A percentile compares a stretch with the other conserved stretches of the same genome.
Conservation (phyloP, 306 rosid genomes). For the Corylus americana region DNA sequence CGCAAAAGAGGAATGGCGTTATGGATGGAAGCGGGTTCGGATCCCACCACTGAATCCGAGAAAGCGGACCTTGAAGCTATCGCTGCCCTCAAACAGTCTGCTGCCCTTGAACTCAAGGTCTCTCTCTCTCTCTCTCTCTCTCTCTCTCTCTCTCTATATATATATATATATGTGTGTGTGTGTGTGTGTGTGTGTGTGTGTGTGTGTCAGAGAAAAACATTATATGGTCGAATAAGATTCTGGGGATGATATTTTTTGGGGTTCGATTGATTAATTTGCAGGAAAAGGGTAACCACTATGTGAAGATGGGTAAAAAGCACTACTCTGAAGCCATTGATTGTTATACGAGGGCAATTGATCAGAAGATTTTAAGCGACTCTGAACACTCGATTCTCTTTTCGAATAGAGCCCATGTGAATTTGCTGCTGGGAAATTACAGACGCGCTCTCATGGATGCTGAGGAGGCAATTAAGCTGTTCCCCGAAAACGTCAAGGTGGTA, state of each 20-base stretch:
- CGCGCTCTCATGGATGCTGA: constrained; percentile 81
- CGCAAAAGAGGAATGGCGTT: constrained; percentile 58
- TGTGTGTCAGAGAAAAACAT: neutral
- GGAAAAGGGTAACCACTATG: constrained; percentile 87
- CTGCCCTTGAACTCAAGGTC: constrained; percentile 82
- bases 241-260: neutral
- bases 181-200: too few relatives aligned
- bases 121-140: constrained; percentile 12
- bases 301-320: constrained; percentile 78
- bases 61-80: constrained; percentile 95
- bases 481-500: constrained; percentile 73
- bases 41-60: constrained; percentile 70
- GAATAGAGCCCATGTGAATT: constrained; percentile 83
- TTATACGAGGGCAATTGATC: constrained; percentile 81
- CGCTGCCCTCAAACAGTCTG: constrained; percentile 71
- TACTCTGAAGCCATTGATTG: constrained; percentile 86
- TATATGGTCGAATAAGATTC: neutral
- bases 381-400: constrained; percentile 66
- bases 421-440: constrained; percentile 78
- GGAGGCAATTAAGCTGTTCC: constrained; percentile 64
- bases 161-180: too few relatives aligned
- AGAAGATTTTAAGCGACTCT: constrained; percentile 58
- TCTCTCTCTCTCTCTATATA: constrained; percentile 6
- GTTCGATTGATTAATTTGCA: constrained; percentile 36
- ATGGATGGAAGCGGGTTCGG: constrained; percentile 79